Percentiles rank a stretch among this genome's conserved stretches.
These are phyloP conservation scores for Chenopodium suecicum DNA, from an alignment of 148 eudicot species.

Conservation along the genomic window DNA sequence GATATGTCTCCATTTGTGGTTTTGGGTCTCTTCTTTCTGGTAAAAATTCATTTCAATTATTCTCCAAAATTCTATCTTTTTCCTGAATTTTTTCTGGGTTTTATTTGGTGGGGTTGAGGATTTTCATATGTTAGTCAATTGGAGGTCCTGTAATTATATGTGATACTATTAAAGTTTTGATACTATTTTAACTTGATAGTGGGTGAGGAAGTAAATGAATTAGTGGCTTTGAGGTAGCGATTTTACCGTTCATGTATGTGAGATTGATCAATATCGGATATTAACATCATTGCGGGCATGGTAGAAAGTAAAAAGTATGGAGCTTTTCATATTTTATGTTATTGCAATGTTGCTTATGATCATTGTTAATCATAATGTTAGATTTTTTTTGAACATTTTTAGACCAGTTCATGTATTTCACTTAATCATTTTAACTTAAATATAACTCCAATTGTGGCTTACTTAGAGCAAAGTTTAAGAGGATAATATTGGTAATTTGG, in stretches of 20 bases:
- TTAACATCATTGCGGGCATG: not conserved
- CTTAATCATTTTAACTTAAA: not conserved
- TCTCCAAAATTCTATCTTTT: constrained; percentile 17
- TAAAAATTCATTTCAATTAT: constrained; percentile 14
- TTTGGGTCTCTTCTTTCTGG: constrained; percentile 98
- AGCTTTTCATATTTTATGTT: not conserved
- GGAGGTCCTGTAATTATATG: not conserved
- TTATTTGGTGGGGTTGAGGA: not conserved
- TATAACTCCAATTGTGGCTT: too few relatives aligned
- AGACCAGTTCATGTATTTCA: not conserved
- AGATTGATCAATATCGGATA: too few relatives aligned
- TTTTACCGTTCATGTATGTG: too few relatives aligned
- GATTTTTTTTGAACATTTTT: not conserved
- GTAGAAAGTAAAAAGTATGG: not conserved
- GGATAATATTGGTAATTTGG: not conserved
- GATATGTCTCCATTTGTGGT: constrained; percentile 74
- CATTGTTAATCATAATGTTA: not conserved
- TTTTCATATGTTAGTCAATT: not conserved
- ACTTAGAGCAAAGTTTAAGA: not conserved
- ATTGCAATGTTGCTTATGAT: not conserved
- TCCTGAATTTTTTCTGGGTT: not conserved
- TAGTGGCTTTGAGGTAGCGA: too few relatives aligned
- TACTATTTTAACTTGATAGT: too few relatives aligned
- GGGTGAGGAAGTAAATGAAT: too few relatives aligned
- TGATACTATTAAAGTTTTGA: not conserved